phyloP scores from a whole-genome alignment of 2,329 filamentous ascomycete genomes.

The Tympanopsis confertula region DNA sequence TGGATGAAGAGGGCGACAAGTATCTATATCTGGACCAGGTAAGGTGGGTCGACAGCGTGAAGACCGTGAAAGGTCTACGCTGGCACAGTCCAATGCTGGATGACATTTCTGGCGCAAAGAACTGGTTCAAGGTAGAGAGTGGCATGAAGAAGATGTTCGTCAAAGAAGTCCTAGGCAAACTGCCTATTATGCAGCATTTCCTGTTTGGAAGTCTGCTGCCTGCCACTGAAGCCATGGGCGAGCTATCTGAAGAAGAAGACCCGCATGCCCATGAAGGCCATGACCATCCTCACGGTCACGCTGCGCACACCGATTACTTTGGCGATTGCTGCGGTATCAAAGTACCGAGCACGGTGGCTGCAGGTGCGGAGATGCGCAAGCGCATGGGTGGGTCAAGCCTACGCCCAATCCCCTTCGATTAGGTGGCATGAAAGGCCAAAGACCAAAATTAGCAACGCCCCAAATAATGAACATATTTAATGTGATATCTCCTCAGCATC shows the following conservation, averaged over 20 bases:
- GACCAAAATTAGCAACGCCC: too few relatives aligned
- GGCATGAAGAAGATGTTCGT: slow-evolving; percentile 97
- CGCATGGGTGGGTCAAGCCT: slow-evolving; percentile 28
- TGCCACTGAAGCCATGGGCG: slow-evolving; percentile 71
- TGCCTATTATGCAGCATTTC: slow-evolving; percentile 98
- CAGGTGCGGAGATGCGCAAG: slow-evolving; percentile 80
- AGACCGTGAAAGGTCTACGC: slow-evolving; percentile 83
- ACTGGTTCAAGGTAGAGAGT: slow-evolving; percentile 82
- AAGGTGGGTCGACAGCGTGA: slow-evolving; percentile 86
- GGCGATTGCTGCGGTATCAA: slow-evolving; percentile 97
- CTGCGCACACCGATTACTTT: slow-evolving; percentile 49
- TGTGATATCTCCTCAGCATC: too few relatives aligned
- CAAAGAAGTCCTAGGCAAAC: slow-evolving; percentile 79
- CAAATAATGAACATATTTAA: too few relatives aligned
- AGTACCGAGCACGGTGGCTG: slow-evolving; percentile 86
- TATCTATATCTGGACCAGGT: slow-evolving; percentile 91
- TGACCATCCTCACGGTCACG: slow-evolving; percentile 33
- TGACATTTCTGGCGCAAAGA: slow-evolving; percentile 83
- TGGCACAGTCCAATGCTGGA: slow-evolving; percentile 99
- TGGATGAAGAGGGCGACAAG: slow-evolving; percentile 76
- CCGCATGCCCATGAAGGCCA: slow-evolving; percentile 38
- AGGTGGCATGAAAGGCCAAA: too few relatives aligned
- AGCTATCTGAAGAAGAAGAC: slow-evolving; percentile 34
- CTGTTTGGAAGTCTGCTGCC: slow-evolving; percentile 79
- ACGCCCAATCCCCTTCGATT: slow-evolving; percentile 1